Percentiles rank a stretch among this genome's conserved stretches.
Conservation (phyloP, 352 stramenopile genomes). For the Vaucheria bursata region DNA sequence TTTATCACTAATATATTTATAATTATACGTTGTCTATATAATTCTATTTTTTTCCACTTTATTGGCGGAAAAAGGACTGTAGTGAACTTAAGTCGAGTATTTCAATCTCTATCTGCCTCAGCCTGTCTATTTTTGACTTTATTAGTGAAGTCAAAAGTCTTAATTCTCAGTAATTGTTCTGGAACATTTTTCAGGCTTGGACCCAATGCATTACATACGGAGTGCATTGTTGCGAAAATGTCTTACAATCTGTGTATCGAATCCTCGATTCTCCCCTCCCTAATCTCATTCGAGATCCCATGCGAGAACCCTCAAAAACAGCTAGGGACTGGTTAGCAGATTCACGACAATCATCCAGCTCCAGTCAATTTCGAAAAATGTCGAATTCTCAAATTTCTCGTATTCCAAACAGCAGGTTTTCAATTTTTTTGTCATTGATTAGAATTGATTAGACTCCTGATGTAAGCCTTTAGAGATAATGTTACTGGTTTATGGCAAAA, state of each 20-base stretch:
- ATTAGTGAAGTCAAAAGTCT: background rate
- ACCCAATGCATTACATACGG: conserved; percentile 37
- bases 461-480: no score
- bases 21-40: background rate
- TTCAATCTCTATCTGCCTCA: background rate
- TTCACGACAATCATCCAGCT: background rate
- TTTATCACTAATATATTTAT: background rate
- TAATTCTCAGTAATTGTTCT: background rate
- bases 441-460: no score
- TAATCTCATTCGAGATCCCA: background rate
- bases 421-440: background rate
- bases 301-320: background rate
- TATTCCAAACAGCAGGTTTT: background rate
- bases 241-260: conserved; percentile 41
- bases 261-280: conserved; percentile 16
- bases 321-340: background rate
- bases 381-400: background rate
- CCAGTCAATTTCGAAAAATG: background rate
- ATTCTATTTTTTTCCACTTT: background rate
- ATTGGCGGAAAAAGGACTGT: background rate
- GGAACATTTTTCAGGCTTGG: conserved; percentile 32
- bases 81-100: background rate
- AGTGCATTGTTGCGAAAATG: conserved; percentile 20
- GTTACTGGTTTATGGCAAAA: no score
- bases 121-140: background rate